phyloP scores from a whole-genome alignment of 495 filamentous ascomycete genomes.

The Wilcoxina mikolae region DNA sequence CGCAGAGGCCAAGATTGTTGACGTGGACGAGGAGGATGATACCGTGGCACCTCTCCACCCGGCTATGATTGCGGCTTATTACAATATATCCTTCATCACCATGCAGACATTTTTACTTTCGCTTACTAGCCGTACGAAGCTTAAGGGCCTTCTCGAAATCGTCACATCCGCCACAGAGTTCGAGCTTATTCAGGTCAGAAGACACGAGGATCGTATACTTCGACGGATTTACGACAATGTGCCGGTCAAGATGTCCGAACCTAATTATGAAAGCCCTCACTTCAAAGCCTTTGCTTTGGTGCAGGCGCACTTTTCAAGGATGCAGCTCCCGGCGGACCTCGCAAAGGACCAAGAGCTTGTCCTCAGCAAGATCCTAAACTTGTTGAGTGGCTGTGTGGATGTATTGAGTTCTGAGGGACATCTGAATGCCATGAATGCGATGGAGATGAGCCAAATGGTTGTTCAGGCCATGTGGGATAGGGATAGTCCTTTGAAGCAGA shows the following conservation, averaged over 20 bases:
- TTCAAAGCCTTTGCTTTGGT: constrained; percentile 96
- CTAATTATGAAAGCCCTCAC: constrained; percentile 79
- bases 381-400: constrained; percentile 85
- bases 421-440: constrained; percentile 90
- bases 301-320: constrained; percentile 92
- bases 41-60: constrained; percentile 78
- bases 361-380: constrained; percentile 65
- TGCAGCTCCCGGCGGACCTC: constrained; percentile 92
- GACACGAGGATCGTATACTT: constrained; percentile 80
- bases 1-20: constrained; percentile 85
- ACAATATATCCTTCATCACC: constrained; percentile 97
- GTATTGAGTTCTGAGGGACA: constrained; percentile 93
- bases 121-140: constrained; percentile 68
- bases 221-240: constrained; percentile 86
- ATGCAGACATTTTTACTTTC: constrained; percentile 99
- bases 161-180: constrained; percentile 95
- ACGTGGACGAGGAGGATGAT: constrained; percentile 93
- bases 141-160: constrained; percentile 93
- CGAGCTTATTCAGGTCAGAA: constrained; percentile 82
- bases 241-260: constrained; percentile 83
- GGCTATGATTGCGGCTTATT: constrained; percentile 96
- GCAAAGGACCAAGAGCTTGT: constrained; percentile 91
- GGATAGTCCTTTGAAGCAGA: constrained; percentile 92
- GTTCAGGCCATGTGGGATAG: constrained; percentile 99
- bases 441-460: constrained; percentile 99